A percentile compares a stretch with the other conserved stretches of the same genome.
Evolutionary conservation across 2,329 filamentous ascomycete species (phyloP).

Genomic region (Didymella pinodella): DNA sequence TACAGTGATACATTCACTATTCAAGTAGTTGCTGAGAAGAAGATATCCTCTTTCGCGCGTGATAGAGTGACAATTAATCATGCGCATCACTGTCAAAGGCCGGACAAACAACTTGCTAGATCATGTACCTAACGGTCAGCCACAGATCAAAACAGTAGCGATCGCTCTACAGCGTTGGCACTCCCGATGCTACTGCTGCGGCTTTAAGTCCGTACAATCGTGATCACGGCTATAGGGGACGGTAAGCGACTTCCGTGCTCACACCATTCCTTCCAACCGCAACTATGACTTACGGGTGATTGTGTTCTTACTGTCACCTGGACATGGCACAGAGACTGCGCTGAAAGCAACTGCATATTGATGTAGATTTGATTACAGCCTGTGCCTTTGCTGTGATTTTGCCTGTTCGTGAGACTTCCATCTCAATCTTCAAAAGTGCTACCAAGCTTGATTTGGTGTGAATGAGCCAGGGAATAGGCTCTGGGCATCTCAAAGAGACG

Average conservation of each 20-base stretch:
- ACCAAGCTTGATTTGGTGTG: conserved; percentile 3
- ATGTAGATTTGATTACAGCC: conserved; percentile 12
- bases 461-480: conserved; percentile 28
- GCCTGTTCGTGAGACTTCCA: conserved; percentile 19
- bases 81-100: conserved; percentile 10
- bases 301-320: conserved; percentile 22
- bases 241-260: conserved; percentile 14
- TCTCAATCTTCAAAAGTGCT: not conserved
- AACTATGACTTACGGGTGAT: conserved; percentile 18
- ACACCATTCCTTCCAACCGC: not conserved
- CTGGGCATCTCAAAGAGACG: conserved; percentile 22
- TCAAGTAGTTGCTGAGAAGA: not conserved
- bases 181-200: conserved; percentile 18
- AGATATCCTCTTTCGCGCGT: not conserved
- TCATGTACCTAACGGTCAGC: conserved; percentile 12
- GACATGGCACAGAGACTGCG: conserved; percentile 7
- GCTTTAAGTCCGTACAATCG: conserved; percentile 23
- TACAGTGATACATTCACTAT: not conserved
- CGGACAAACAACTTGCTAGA: conserved; percentile 26
- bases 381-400: conserved; percentile 27
- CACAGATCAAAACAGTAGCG: conserved; percentile 16
- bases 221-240: conserved; percentile 26
- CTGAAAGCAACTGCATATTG: not conserved
- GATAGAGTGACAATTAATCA: not conserved
- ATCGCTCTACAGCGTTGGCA: conserved; percentile 18